Percentiles rank a stretch among this genome's conserved stretches.
Evolutionary conservation across 495 filamentous ascomycete species (phyloP).

Genomic region (Cercophora scortea): DNA sequence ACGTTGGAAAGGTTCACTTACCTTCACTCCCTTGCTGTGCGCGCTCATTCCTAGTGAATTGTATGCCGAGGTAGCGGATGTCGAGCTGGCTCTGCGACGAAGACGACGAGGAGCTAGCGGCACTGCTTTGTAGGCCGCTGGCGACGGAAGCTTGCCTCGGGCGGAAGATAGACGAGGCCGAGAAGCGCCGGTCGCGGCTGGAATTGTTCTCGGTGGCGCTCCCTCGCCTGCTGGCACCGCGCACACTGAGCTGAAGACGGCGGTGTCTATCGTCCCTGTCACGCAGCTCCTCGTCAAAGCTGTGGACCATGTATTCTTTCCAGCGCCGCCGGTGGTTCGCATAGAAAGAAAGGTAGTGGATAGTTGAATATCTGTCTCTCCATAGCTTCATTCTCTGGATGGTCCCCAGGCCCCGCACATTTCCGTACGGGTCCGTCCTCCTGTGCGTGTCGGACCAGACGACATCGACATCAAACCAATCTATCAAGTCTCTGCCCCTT

Average conservation of each 20-base stretch:
- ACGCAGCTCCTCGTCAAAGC: constrained; percentile 23
- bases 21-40: constrained; percentile 15
- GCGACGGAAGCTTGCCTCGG: not conserved
- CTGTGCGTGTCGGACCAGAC: constrained; percentile 27
- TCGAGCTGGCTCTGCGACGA: constrained; percentile 7
- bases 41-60: constrained; percentile 23
- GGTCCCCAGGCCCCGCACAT: constrained; percentile 25
- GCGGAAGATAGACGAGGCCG: constrained; percentile 22
- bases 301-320: constrained; percentile 25
- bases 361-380: constrained; percentile 25
- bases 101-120: constrained; percentile 2
- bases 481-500: constrained; percentile 22
- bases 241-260: constrained; percentile 19
- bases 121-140: not conserved
- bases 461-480: constrained; percentile 30
- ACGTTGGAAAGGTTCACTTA: not conserved
- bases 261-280: constrained; percentile 25
- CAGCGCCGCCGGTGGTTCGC: constrained; percentile 25
- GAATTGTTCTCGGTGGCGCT: constrained; percentile 11
- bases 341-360: constrained; percentile 26
- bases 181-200: constrained; percentile 17
- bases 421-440: constrained; percentile 26
- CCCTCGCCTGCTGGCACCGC: constrained; percentile 18
- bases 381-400: constrained; percentile 32
- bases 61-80: constrained; percentile 27